Evolutionary conservation across 2,329 filamentous ascomycete species (phyloP).

Genomic region (Furcasterigmium sp.): DNA sequence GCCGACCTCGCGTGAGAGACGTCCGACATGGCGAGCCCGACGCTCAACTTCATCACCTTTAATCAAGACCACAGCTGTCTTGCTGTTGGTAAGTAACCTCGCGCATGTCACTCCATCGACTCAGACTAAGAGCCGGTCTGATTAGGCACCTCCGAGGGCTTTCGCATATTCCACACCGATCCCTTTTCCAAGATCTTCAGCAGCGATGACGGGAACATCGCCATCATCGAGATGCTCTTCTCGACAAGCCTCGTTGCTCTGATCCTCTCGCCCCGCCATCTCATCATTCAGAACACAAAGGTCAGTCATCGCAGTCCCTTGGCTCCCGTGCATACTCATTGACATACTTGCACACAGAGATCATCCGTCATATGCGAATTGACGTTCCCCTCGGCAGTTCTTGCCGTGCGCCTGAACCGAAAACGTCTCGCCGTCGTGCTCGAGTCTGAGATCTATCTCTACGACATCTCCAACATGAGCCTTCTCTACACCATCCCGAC

Average conservation of each 20-base stretch:
- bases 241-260: slow-evolving; percentile 94
- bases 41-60: slow-evolving; percentile 97
- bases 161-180: slow-evolving; percentile 94
- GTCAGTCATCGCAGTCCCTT: slow-evolving; percentile 42
- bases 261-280: slow-evolving; percentile 82
- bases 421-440: slow-evolving; percentile 91
- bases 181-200: slow-evolving; percentile 94
- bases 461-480: slow-evolving; percentile 98
- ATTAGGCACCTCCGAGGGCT: slow-evolving; percentile 83
- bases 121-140: slow-evolving; percentile 4
- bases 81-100: slow-evolving; percentile 66
- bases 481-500: slow-evolving; percentile 89
- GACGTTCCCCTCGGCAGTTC: slow-evolving; percentile 93
- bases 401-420: slow-evolving; percentile 88
- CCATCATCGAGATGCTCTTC: slow-evolving; percentile 97
- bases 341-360: slow-evolving; percentile 34
- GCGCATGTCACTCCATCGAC: background rate
- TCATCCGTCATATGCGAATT: slow-evolving; percentile 93
- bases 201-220: slow-evolving; percentile 90
- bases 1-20: too few species aligned
- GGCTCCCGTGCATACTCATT: slow-evolving; percentile 10
- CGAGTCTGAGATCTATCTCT: slow-evolving; percentile 95
- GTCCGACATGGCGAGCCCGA: slow-evolving; percentile 57
- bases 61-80: slow-evolving; percentile 98
- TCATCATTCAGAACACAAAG: slow-evolving; percentile 98